Percentiles rank a stretch among this genome's conserved stretches.
These are phyloP conservation scores for Podaxis sp. DNA, from an alignment of 768 basidiomycete genomes.

Conservation along the genomic window DNA sequence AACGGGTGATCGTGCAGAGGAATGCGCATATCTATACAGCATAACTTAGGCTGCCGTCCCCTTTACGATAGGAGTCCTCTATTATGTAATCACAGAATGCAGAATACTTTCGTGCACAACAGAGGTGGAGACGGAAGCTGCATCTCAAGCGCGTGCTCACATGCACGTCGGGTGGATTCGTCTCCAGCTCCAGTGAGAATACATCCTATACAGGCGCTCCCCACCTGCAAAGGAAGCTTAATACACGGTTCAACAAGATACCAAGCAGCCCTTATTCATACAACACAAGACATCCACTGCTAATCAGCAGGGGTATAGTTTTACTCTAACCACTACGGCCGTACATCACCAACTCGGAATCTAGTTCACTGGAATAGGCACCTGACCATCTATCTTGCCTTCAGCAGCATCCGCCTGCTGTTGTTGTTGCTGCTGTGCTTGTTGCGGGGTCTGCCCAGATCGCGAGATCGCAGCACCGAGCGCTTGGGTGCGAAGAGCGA, in stretches of 20 bases:
- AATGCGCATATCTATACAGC: no score
- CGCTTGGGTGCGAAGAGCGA: slow-evolving; percentile 89
- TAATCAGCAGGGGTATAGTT: neutral
- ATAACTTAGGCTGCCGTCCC: no score
- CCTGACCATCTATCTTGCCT: slow-evolving; percentile 1
- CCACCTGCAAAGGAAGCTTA: neutral
- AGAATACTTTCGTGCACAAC: no score
- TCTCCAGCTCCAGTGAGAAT: no score
- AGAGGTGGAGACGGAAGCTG: no score
- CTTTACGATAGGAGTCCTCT: no score
- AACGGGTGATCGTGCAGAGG: no score
- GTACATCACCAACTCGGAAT: neutral
- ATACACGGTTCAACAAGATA: neutral
- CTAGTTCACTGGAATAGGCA: slow-evolving; percentile 8
- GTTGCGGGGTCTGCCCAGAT: slow-evolving; percentile 26
- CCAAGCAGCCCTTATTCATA: neutral
- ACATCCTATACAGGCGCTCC: no score
- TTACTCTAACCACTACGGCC: neutral
- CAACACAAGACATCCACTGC: neutral
- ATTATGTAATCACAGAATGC: no score
- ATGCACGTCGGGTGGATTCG: no score
- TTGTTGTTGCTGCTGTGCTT: slow-evolving; percentile 10
- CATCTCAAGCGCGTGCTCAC: no score
- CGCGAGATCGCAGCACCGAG: slow-evolving; percentile 70
- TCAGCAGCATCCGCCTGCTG: neutral